Percentiles rank a stretch among this genome's conserved stretches.
Conservation (phyloP, 192 early-diverging fungal species). For the Backusella australiensis region DNA sequence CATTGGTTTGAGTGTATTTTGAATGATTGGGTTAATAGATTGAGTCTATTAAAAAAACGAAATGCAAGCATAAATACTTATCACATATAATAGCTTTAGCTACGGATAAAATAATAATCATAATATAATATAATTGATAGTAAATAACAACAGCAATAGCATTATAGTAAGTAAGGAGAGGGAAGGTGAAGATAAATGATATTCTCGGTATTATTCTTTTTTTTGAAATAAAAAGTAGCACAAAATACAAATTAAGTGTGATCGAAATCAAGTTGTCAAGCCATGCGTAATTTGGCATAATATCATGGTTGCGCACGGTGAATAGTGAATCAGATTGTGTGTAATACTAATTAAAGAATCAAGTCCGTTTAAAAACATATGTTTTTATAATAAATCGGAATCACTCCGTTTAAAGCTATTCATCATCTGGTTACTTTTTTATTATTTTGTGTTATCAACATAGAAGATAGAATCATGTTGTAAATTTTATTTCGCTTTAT, state of each 20-base stretch:
- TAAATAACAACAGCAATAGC: background rate
- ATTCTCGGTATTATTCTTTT: background rate
- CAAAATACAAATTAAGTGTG: background rate
- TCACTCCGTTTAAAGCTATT: background rate
- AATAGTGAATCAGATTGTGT: background rate
- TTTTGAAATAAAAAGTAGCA: background rate
- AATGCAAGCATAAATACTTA: background rate
- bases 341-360: background rate
- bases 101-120: no score
- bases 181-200: background rate
- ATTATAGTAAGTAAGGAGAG: background rate
- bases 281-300: slow-evolving; percentile 1
- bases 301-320: slow-evolving; percentile 1
- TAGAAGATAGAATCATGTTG: background rate
- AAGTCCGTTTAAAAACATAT: background rate
- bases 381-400: slow-evolving; percentile 2
- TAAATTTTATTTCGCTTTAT: background rate
- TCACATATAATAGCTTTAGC: background rate
- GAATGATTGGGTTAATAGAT: background rate
- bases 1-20: background rate
- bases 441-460: background rate
- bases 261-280: slow-evolving; percentile 5
- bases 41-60: background rate
- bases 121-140: no score
- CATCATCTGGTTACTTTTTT: slow-evolving; percentile 5